Evolutionary conservation across 345 rosid species (phyloP), one percentile per base, ranked within the genome.

Genomic region (Camelina sativa): DNA sequence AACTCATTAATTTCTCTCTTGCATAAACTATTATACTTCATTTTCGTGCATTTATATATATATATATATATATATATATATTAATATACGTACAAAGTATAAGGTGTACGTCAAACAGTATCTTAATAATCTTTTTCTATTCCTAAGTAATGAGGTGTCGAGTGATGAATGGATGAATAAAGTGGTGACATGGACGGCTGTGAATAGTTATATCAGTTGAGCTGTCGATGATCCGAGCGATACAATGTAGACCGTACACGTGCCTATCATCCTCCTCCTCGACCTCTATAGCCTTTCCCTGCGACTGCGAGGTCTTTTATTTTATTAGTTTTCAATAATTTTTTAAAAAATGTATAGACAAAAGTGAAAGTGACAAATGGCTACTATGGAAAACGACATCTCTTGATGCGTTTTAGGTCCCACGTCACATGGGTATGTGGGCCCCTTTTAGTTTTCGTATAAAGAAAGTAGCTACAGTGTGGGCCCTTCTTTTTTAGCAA

Each of bases 371-470:
- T 63, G 80, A 77, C 80, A 64, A 77, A 71, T 77, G 80, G 76
- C 71, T 46, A 77, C 22, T 76, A 64, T 38, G 38, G 80, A 76
- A 77, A 71, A 77, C 67, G 80, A 77, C 80, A 71, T 64, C n/a
- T 64, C 72, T 77, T 71, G 80, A 77, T 77, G 80, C 80, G 80
- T 77, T 77, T 71, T 23, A 64, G 76, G 80, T 64, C 80, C 80
- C 80, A 77, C 76, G 72, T 77, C 80, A 77, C 80, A 77, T 77
- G 80, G 76, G 80, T 69, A 9, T 22, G 76, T 76, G 76, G 80
- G 25, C 66, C 67, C 80, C 43, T 5, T 54, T 76, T 62, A 48
- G 11, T 74, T 68, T 75, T 60, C 74, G 68, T 71, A 76, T 69
- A 76, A 76, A 69, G 80, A 76, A 70, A 56, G 44, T 70, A 63